Evolutionary conservation across 2,329 filamentous ascomycete species (phyloP).

Genomic region (Apiospora marii): DNA sequence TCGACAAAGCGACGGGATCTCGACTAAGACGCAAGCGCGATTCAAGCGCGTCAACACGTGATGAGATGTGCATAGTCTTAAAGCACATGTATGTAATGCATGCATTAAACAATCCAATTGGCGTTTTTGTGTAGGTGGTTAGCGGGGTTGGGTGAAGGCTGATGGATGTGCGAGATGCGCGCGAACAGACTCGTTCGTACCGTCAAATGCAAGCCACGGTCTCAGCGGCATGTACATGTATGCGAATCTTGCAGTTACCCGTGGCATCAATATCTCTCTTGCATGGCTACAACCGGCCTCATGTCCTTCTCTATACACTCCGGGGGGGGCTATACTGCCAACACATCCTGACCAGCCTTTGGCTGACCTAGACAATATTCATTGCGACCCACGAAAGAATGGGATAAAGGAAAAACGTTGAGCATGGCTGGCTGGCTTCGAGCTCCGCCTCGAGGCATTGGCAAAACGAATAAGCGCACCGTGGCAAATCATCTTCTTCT

Average conservation of each 20-base stretch:
- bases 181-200: slow-evolving; percentile 20
- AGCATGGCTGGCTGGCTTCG: slow-evolving; percentile 2
- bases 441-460: slow-evolving; percentile 15
- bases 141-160: slow-evolving; percentile 6
- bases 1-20: slow-evolving; percentile 13
- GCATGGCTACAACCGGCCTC: not conserved
- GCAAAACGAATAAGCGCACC: slow-evolving; percentile 6
- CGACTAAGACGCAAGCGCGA: not conserved
- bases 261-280: slow-evolving; percentile 19
- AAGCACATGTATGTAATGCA: not conserved
- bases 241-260: slow-evolving; percentile 20
- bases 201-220: slow-evolving; percentile 13
- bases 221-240: slow-evolving; percentile 18
- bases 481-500: slow-evolving; percentile 14
- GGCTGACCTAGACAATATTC: slow-evolving; percentile 5
- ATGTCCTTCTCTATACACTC: slow-evolving; percentile 1
- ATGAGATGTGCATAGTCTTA: not conserved
- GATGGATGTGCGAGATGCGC: not conserved
- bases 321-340: not conserved
- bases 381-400: not conserved
- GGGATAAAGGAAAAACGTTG: not conserved
- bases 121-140: not conserved
- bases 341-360: not conserved
- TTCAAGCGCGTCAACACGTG: slow-evolving; percentile 14
- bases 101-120: not conserved